Percentiles rank a stretch among this genome's conserved stretches.
These are phyloP conservation scores for Alternaria ethzedia DNA, from an alignment of 2,329 filamentous ascomycete genomes.

Conservation along the genomic window DNA sequence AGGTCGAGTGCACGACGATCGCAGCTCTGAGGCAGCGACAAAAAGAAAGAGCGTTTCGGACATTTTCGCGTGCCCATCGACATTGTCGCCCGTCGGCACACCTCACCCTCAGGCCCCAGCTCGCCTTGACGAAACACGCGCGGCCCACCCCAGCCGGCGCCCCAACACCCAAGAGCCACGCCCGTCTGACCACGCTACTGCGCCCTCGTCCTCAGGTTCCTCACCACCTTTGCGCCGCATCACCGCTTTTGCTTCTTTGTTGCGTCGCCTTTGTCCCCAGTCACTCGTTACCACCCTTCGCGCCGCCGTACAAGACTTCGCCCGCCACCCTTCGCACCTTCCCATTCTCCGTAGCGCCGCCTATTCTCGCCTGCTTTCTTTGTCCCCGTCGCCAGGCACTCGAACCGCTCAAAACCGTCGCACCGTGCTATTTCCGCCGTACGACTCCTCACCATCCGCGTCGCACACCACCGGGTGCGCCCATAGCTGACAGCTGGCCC, in stretches of 20 bases:
- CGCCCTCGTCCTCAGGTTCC: slow-evolving; percentile 7
- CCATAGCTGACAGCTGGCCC: slow-evolving; percentile 16
- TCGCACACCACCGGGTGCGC: slow-evolving; percentile 11
- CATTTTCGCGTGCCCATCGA: slow-evolving; percentile 8
- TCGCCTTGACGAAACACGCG: slow-evolving; percentile 26
- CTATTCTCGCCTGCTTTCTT: slow-evolving; percentile 10
- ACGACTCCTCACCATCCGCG: neutral
- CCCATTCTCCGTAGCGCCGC: slow-evolving; percentile 9
- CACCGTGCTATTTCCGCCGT: neutral
- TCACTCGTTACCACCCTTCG: slow-evolving; percentile 20
- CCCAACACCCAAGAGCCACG: slow-evolving; percentile 16
- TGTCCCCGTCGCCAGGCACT: slow-evolving; percentile 15
- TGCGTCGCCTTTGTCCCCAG: slow-evolving; percentile 8
- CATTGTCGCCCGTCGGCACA: slow-evolving; percentile 18
- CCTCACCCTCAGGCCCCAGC: slow-evolving; percentile 21
- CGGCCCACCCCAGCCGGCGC: slow-evolving; percentile 14
- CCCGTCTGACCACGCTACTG: slow-evolving; percentile 15
- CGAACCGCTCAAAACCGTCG: neutral
- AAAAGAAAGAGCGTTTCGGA: slow-evolving; percentile 8
- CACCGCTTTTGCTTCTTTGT: slow-evolving; percentile 5
- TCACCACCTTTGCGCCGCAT: slow-evolving; percentile 1
- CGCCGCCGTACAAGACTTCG: neutral
- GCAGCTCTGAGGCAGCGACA: neutral
- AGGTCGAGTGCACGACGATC: slow-evolving; percentile 11
- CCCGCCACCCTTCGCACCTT: slow-evolving; percentile 3